Percentiles rank a stretch among this genome's conserved stretches.
phyloP scores from a whole-genome alignment of 371 early-diverging fungal genomes.

The Mortierella sp. region DNA sequence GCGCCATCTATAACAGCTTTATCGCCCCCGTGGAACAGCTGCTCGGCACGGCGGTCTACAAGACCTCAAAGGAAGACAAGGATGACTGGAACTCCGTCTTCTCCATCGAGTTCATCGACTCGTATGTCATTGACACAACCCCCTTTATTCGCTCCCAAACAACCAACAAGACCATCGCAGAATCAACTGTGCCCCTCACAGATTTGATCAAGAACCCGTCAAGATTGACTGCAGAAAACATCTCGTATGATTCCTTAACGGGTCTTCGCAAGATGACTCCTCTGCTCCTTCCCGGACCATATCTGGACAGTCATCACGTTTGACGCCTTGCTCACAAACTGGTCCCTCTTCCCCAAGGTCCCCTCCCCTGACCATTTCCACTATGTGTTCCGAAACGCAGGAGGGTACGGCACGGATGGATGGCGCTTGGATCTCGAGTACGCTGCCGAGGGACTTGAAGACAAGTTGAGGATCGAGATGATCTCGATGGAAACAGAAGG shows the following conservation, averaged over 20 bases:
- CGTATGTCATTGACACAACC: slow-evolving; percentile 69
- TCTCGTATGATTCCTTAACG: slow-evolving; percentile 62
- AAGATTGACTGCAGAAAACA: slow-evolving; percentile 61
- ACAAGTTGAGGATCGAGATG: slow-evolving; percentile 64
- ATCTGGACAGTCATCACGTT: slow-evolving; percentile 78
- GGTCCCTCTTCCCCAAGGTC: slow-evolving; percentile 69
- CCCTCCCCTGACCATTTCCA: slow-evolving; percentile 59
- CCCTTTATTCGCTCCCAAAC: slow-evolving; percentile 61
- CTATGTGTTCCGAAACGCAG: slow-evolving; percentile 76
- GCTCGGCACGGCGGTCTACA: slow-evolving; percentile 59
- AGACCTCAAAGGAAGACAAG: slow-evolving; percentile 55
- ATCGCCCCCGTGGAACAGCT: slow-evolving; percentile 60
- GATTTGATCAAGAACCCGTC: slow-evolving; percentile 60
- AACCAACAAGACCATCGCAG: slow-evolving; percentile 51
- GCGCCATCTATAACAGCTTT: slow-evolving; percentile 65
- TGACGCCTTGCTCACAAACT: slow-evolving; percentile 69
- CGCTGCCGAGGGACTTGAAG: slow-evolving; percentile 42
- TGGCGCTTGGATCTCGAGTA: slow-evolving; percentile 66
- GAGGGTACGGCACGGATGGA: slow-evolving; percentile 70
- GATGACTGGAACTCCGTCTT: slow-evolving; percentile 76
- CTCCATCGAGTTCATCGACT: slow-evolving; percentile 78
- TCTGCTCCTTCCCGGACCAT: slow-evolving; percentile 67
- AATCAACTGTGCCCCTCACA: slow-evolving; percentile 32
- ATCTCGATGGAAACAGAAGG: slow-evolving; percentile 70
- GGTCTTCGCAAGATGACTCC: slow-evolving; percentile 65